These are phyloP conservation scores for Candida maltosa DNA, from an alignment of 805 yeast species.

Conservation along the genomic window DNA sequence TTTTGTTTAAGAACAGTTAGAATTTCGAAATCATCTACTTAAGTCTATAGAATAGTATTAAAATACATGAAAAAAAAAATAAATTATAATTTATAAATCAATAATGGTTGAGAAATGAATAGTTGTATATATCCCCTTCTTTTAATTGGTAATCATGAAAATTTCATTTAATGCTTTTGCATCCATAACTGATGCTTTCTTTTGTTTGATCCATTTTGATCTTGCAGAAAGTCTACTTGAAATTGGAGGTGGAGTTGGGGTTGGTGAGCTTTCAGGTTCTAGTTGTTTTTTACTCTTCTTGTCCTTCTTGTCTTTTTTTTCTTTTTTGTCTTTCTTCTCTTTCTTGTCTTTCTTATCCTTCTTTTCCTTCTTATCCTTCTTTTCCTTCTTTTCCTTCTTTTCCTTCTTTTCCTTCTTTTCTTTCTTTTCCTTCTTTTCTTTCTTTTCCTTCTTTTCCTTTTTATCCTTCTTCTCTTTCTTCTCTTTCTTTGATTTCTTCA, in stretches of 20 bases:
- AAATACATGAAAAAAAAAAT: neutral
- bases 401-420: slow-evolving; percentile 14
- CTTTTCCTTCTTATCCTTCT: slow-evolving; percentile 21
- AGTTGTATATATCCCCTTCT: no score
- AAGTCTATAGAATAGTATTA: no score
- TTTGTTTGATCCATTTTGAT: slow-evolving; percentile 84
- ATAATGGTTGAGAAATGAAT: no score
- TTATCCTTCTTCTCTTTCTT: slow-evolving; percentile 23
- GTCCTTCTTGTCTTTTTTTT: slow-evolving; percentile 9
- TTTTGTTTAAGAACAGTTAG: no score
- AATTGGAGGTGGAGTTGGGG: slow-evolving; percentile 13
- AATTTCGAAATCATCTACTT: no score
- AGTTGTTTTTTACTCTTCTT: slow-evolving; percentile 10
- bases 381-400: slow-evolving; percentile 25
- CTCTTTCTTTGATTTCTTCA: slow-evolving; percentile 15
- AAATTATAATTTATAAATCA: neutral
- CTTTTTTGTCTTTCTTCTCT: slow-evolving; percentile 16
- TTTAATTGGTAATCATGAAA: slow-evolving; percentile 70
- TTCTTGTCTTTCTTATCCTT: slow-evolving; percentile 19
- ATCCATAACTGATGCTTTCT: slow-evolving; percentile 89
- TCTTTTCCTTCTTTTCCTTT: slow-evolving; percentile 20
- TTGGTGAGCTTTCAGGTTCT: slow-evolving; percentile 8
- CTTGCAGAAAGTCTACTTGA: slow-evolving; percentile 56
- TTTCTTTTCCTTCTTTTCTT: slow-evolving; percentile 14
- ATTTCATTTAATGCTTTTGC: slow-evolving; percentile 86